These are phyloP conservation scores for Quercus robur DNA, from an alignment of 306 rosid species.

Conservation along the genomic window DNA sequence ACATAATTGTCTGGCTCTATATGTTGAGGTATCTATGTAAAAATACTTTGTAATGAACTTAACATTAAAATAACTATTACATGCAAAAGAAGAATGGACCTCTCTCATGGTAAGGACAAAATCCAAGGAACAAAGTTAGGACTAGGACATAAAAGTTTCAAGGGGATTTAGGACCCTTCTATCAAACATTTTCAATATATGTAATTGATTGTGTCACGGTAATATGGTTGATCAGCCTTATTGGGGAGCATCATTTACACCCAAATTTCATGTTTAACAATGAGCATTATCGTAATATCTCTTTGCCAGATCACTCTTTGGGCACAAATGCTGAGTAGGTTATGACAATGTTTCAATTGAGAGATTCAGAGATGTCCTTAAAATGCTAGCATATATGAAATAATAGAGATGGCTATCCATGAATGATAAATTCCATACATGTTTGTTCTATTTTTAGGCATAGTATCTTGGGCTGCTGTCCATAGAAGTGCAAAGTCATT, in stretches of 20 bases:
- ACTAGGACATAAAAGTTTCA: background rate
- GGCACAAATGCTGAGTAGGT: too few relatives aligned
- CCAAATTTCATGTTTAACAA: background rate
- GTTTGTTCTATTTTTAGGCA: conserved; percentile 28
- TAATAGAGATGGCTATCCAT: background rate
- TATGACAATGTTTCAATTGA: background rate
- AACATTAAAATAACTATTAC: background rate
- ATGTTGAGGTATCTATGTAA: background rate
- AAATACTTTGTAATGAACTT: background rate
- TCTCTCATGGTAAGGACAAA: background rate
- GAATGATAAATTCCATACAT: conserved; percentile 5
- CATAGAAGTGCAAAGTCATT: conserved; percentile 52
- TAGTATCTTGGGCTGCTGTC: conserved; percentile 32
- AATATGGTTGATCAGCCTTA: background rate
- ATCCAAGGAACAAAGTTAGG: background rate
- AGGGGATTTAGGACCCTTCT: background rate
- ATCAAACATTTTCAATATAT: background rate
- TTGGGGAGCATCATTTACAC: background rate
- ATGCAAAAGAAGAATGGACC: background rate
- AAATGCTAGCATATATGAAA: background rate
- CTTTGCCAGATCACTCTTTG: background rate
- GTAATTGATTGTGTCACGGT: background rate
- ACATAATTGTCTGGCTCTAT: too few relatives aligned
- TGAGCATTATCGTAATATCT: background rate
- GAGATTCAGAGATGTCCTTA: background rate